phyloP scores from a whole-genome alignment of 129 eudicot species.

The Arctium lappa region DNA sequence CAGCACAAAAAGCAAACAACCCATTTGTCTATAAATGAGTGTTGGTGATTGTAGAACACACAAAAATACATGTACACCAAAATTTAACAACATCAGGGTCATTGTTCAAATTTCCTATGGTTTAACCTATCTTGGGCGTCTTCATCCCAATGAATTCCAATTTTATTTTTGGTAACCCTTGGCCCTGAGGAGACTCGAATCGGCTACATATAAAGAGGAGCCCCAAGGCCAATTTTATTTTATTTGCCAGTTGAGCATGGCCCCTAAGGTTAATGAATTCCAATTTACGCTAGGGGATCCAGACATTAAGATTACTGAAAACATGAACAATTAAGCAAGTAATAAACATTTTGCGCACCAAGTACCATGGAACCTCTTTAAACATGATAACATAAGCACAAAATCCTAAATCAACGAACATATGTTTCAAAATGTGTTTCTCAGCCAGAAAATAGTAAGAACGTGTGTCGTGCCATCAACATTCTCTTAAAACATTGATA shows the following conservation, averaged over 20 bases:
- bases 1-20: too few relatives aligned
- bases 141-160: background rate
- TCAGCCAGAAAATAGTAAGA: constrained; percentile 52
- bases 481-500: background rate
- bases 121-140: too few relatives aligned
- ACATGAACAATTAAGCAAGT: background rate
- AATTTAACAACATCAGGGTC: too few relatives aligned
- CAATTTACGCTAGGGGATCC: background rate
- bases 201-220: too few relatives aligned
- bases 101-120: too few relatives aligned
- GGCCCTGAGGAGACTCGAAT: too few relatives aligned
- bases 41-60: too few relatives aligned
- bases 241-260: too few relatives aligned
- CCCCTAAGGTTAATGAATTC: too few relatives aligned
- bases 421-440: constrained; percentile 89
- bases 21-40: too few relatives aligned
- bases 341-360: constrained; percentile 47
- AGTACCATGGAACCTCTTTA: constrained; percentile 91
- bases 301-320: background rate
- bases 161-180: background rate
- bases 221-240: too few relatives aligned
- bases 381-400: constrained; percentile 80
- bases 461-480: background rate
- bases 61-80: too few relatives aligned
- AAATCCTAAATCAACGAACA: constrained; percentile 98